Conservation (phyloP, 73 alveolate species). For the Symbiodinium natans region DNA sequence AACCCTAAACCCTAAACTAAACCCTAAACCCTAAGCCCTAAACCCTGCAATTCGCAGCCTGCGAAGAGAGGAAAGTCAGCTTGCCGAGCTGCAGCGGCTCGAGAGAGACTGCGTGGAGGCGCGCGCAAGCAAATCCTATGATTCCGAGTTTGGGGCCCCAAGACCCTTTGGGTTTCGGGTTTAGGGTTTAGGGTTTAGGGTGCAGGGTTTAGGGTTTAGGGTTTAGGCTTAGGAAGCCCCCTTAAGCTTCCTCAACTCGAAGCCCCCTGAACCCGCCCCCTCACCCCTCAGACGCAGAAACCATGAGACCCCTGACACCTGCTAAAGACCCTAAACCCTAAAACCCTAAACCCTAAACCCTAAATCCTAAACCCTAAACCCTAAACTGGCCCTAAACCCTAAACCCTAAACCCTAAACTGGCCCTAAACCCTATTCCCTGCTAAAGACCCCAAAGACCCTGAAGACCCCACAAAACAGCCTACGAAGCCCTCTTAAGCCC, state of each 20-base stretch:
- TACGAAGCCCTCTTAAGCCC: too few relatives aligned
- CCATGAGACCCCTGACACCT: not conserved
- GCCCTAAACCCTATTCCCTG: too few relatives aligned
- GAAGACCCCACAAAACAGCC: too few relatives aligned
- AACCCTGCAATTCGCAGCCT: too few relatives aligned
- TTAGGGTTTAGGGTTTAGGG: not conserved
- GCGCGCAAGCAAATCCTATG: too few relatives aligned
- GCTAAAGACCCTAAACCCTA: not conserved
- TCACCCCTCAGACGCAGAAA: not conserved
- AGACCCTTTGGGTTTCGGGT: too few relatives aligned
- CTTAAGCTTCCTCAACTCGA: not conserved
- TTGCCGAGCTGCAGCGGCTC: not conserved
- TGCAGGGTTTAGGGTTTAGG: not conserved
- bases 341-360: not conserved
- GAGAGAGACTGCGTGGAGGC: not conserved
- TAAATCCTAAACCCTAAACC: too few relatives aligned
- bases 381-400: too few relatives aligned
- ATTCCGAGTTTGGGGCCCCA: too few relatives aligned
- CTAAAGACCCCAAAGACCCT: too few relatives aligned
- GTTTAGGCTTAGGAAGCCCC: not conserved
- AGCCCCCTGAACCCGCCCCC: not conserved
- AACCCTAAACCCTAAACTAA: not conserved
- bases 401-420: too few relatives aligned
- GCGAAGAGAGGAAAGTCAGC: not conserved
- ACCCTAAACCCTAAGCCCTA: too few relatives aligned